These are phyloP conservation scores for Limnanthes douglasii DNA, from an alignment of 345 rosid species.

Conservation along the genomic window DNA sequence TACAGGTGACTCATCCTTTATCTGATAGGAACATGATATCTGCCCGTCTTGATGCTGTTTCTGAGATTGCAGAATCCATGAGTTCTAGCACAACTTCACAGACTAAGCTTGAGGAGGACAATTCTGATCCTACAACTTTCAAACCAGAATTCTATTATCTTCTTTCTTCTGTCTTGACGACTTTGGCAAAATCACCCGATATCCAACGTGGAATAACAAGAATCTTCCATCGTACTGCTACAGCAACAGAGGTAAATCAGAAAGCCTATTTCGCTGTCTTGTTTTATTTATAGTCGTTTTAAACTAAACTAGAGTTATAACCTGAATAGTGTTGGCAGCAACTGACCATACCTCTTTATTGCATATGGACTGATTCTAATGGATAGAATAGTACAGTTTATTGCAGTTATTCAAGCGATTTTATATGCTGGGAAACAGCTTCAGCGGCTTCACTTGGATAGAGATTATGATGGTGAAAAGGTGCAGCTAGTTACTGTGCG, in stretches of 20 bases:
- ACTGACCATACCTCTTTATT: constrained; percentile 1
- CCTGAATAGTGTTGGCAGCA: not conserved
- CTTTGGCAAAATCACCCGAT: constrained; percentile 66
- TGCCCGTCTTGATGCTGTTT: constrained; percentile 97
- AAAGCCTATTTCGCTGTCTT: constrained; percentile 7
- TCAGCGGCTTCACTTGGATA: constrained; percentile 37
- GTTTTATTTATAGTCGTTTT: constrained; percentile 2
- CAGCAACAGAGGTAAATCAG: constrained; percentile 63
- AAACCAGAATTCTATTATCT: constrained; percentile 32
- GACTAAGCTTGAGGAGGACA: constrained; percentile 16
- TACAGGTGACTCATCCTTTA: constrained; percentile 88
- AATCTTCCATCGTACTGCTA: constrained; percentile 83
- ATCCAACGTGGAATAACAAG: constrained; percentile 95
- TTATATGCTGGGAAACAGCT: constrained; percentile 64
- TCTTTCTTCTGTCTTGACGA: constrained; percentile 61
- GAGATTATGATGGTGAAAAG: constrained; percentile 16
- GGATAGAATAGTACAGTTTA: constrained; percentile 45
- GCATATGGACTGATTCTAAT: constrained; percentile 15
- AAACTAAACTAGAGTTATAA: not conserved
- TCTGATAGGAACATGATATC: constrained; percentile 65
- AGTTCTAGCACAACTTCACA: constrained; percentile 37
- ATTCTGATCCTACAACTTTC: constrained; percentile 18
- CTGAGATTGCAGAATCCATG: constrained; percentile 81
- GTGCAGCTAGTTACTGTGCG: constrained; percentile 13
- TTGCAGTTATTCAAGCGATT: constrained; percentile 74